A percentile compares a stretch with the other conserved stretches of the same genome.
These are phyloP conservation scores for Colletotrichum sp. DNA, from an alignment of 2,329 filamentous ascomycete genomes.

Conservation along the genomic window DNA sequence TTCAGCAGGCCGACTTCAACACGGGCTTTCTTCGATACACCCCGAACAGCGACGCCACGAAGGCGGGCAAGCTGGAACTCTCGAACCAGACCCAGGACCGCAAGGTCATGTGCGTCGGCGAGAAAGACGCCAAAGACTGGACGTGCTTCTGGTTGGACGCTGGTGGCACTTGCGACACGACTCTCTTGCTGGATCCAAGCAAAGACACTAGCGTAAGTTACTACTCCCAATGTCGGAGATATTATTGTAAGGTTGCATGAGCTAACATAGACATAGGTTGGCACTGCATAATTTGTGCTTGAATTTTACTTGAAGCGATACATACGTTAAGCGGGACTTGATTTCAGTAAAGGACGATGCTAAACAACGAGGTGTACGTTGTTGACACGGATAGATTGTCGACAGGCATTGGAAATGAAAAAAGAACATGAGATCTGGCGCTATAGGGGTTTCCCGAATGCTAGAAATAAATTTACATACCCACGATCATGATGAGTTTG, in stretches of 20 bases:
- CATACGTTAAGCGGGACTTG: neutral
- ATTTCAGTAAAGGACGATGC: neutral
- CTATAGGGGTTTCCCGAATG: neutral
- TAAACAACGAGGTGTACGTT: neutral
- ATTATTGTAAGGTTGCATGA: neutral
- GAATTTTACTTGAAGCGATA: neutral
- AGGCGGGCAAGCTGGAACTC: neutral
- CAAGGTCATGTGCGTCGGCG: neutral
- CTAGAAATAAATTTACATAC: neutral
- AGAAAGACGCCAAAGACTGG: neutral
- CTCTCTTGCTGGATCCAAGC: neutral
- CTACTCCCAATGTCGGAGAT: neutral
- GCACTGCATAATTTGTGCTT: neutral
- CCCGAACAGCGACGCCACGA: neutral
- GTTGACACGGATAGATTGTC: neutral
- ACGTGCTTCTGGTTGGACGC: neutral
- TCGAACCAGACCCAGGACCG: neutral
- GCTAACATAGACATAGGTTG: neutral
- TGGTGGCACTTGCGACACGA: neutral
- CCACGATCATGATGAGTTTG: neutral
- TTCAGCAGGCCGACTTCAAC: neutral
- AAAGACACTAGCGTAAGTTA: neutral
- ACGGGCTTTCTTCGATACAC: neutral
- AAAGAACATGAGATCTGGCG: neutral
- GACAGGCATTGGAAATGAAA: neutral